Conservation (phyloP, 345 rosid species). For the Citropsis articulata region DNA sequence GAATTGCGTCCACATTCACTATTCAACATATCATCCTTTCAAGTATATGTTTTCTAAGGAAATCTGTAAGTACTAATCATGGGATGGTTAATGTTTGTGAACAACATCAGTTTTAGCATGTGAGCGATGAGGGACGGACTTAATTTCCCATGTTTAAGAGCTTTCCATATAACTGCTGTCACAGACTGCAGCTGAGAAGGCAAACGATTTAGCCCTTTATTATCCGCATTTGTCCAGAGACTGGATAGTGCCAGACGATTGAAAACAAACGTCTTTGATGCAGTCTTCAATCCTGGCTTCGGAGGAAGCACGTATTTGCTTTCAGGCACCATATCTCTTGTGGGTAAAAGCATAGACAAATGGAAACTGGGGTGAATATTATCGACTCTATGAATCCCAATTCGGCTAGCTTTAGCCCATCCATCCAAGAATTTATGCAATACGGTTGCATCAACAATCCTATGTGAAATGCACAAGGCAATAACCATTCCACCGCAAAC, state of each 20-base stretch:
- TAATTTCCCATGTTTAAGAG: conserved; percentile 18
- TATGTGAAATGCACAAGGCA: conserved; percentile 15
- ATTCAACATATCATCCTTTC: no score
- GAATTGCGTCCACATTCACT: no score
- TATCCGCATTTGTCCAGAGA: not conserved
- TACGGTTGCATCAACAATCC: conserved; percentile 16
- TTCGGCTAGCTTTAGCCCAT: conserved; percentile 12
- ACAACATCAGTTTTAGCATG: conserved; percentile 7
- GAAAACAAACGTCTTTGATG: not conserved
- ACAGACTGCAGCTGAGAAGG: not conserved
- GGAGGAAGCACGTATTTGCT: not conserved
- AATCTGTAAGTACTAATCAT: no score
- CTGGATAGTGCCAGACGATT: not conserved
- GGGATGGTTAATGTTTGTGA: no score
- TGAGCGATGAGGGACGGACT: conserved; percentile 8
- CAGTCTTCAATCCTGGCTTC: not conserved
- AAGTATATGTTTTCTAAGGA: no score
- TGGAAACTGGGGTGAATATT: not conserved
- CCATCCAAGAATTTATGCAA: not conserved
- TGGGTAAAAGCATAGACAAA: not conserved
- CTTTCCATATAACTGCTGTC: conserved; percentile 10
- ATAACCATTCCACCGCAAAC: conserved; percentile 23
- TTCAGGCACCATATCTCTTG: not conserved
- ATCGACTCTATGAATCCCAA: not conserved
- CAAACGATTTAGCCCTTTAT: no score